phyloP scores from a whole-genome alignment of 2,329 filamentous ascomycete genomes.

The Colletotrichum truncatum region DNA sequence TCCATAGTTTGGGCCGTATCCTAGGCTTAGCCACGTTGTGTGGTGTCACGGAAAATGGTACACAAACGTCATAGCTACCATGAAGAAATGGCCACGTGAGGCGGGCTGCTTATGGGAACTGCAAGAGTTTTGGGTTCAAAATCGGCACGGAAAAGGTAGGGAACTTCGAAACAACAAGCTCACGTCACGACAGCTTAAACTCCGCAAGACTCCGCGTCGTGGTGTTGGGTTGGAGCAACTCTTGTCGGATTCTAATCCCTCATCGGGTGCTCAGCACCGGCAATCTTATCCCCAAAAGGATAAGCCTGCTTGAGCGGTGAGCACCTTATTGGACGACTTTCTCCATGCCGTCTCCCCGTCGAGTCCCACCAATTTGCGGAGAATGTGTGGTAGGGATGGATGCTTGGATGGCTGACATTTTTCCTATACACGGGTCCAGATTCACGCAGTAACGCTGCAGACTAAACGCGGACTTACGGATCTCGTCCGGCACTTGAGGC shows the following conservation, averaged over 20 bases:
- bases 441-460: background rate
- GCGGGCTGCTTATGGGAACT: background rate
- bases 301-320: background rate
- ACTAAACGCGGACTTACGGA: background rate
- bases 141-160: background rate
- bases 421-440: background rate
- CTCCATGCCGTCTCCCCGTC: conserved; percentile 9
- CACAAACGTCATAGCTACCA: conserved; percentile 1
- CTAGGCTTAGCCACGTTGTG: background rate
- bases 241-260: conserved; percentile 4
- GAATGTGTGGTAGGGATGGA: background rate
- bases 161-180: conserved; percentile 15
- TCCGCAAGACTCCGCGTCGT: conserved; percentile 27
- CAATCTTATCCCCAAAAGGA: background rate
- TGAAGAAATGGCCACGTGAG: background rate
- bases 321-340: conserved; percentile 10
- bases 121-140: background rate
- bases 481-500: conserved; percentile 16
- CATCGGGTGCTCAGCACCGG: background rate
- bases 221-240: background rate
- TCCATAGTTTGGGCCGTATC: background rate
- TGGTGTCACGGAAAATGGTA: background rate
- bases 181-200: conserved; percentile 23
- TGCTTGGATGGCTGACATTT: background rate
- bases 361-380: conserved; percentile 2